These are phyloP conservation scores for Plasmodium fragile DNA, from an alignment of 169 alveolate species.

Conservation along the genomic window DNA sequence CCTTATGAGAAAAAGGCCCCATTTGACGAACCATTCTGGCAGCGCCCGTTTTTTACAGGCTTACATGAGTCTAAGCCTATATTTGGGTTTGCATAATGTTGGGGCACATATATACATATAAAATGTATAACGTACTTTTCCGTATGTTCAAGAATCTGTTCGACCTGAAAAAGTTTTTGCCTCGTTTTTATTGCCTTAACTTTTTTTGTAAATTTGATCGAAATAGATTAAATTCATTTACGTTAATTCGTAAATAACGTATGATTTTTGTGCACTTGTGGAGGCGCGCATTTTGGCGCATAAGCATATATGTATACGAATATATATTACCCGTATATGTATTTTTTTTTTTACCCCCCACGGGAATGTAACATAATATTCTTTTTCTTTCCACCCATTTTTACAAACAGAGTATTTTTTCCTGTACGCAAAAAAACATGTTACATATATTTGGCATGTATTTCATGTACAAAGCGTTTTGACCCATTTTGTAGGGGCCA, in stretches of 20 bases:
- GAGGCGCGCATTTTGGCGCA: background rate
- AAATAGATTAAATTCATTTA: background rate
- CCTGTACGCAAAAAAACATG: background rate
- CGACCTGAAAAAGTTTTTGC: background rate
- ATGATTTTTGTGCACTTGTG: background rate
- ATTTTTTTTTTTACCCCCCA: background rate
- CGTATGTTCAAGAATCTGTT: background rate
- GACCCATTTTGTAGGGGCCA: background rate
- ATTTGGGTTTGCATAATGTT: background rate
- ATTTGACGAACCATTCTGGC: background rate
- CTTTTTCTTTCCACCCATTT: background rate
- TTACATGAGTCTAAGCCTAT: background rate
- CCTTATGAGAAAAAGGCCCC: background rate
- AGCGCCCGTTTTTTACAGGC: background rate
- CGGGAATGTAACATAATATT: background rate
- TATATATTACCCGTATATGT: background rate
- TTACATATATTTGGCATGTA: background rate
- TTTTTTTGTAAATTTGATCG: constrained; percentile 4
- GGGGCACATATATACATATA: background rate
- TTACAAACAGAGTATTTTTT: background rate
- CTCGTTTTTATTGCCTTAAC: background rate
- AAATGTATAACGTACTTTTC: background rate
- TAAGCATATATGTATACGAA: background rate
- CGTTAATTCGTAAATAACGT: background rate
- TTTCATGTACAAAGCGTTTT: background rate